These are phyloP conservation scores for Linanthus parryae DNA, from an alignment of 148 eudicot genomes.

Conservation along the genomic window DNA sequence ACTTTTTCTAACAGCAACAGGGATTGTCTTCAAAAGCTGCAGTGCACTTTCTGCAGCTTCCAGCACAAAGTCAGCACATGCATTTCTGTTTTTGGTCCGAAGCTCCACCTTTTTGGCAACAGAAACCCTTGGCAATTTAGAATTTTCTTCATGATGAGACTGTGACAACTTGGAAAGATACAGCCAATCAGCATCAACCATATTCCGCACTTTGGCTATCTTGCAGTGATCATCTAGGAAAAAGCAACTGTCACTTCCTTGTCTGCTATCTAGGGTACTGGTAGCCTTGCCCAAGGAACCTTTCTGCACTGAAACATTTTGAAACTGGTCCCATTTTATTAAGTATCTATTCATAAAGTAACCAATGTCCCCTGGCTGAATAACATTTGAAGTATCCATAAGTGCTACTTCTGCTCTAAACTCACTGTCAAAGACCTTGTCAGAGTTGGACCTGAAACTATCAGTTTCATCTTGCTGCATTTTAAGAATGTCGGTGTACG, in stretches of 20 bases:
- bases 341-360: conserved; percentile 74
- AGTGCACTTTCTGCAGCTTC: conserved; percentile 60
- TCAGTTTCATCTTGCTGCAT: conserved; percentile 52
- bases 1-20: conserved; percentile 80
- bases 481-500: conserved; percentile 37
- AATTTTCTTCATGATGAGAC: conserved; percentile 12
- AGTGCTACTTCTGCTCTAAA: conserved; percentile 15
- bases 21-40: conserved; percentile 52
- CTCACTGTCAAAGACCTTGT: conserved; percentile 15
- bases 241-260: conserved; percentile 35
- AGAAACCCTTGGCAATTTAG: conserved; percentile 7
- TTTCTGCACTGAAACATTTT: conserved; percentile 12
- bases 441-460: conserved; percentile 36
- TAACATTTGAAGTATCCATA: conserved; percentile 12
- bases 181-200: conserved; percentile 90
- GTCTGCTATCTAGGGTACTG: background rate
- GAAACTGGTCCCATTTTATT: conserved; percentile 37
- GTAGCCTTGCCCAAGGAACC: conserved; percentile 5
- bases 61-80: conserved; percentile 29
- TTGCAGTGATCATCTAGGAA: conserved; percentile 27
- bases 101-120: conserved; percentile 4
- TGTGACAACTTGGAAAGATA: conserved; percentile 58
- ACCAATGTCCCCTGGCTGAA: conserved; percentile 49
- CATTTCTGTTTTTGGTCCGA: conserved; percentile 1
- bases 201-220: conserved; percentile 53